These are phyloP conservation scores for Argentina anserina DNA, from an alignment of 306 rosid species.

Conservation along the genomic window DNA sequence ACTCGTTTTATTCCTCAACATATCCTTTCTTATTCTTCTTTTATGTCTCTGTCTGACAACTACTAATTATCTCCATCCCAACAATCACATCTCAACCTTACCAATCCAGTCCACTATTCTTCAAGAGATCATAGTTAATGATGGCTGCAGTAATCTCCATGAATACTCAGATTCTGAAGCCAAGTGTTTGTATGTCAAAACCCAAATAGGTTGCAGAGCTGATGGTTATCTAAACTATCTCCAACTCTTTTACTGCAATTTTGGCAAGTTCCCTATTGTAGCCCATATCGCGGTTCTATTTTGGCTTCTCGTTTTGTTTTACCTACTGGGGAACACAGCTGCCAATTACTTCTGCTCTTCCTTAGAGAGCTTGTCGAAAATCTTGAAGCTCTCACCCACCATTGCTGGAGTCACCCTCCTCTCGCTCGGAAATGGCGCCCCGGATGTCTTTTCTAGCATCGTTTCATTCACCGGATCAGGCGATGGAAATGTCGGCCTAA, in stretches of 20 bases:
- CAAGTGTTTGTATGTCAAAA: slow-evolving; percentile 50
- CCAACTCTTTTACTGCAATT: slow-evolving; percentile 57
- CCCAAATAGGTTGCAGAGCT: slow-evolving; percentile 42
- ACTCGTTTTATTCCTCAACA: slow-evolving; percentile 34
- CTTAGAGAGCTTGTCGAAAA: slow-evolving; percentile 53
- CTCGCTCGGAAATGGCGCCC: slow-evolving; percentile 78
- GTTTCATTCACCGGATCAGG: slow-evolving; percentile 55
- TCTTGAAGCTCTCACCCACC: slow-evolving; percentile 68
- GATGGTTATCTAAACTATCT: slow-evolving; percentile 70
- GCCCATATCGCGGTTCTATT: slow-evolving; percentile 39
- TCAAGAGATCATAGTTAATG: not conserved
- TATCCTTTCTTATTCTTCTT: slow-evolving; percentile 38
- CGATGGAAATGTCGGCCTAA: slow-evolving; percentile 59
- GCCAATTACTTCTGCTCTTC: slow-evolving; percentile 65
- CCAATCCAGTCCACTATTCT: not conserved
- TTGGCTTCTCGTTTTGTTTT: slow-evolving; percentile 70
- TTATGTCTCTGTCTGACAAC: slow-evolving; percentile 28
- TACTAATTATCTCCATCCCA: slow-evolving; percentile 4
- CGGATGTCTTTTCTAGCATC: slow-evolving; percentile 69
- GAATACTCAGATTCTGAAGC: slow-evolving; percentile 26
- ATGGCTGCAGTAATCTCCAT: slow-evolving; percentile 47
- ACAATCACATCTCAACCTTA: slow-evolving; percentile 7
- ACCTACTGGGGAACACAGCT: slow-evolving; percentile 72
- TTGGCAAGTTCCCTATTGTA: slow-evolving; percentile 39
- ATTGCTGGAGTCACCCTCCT: slow-evolving; percentile 83